Evolutionary conservation across 495 filamentous ascomycete genomes (phyloP).

Genomic region (Durotheca rogersii): DNA sequence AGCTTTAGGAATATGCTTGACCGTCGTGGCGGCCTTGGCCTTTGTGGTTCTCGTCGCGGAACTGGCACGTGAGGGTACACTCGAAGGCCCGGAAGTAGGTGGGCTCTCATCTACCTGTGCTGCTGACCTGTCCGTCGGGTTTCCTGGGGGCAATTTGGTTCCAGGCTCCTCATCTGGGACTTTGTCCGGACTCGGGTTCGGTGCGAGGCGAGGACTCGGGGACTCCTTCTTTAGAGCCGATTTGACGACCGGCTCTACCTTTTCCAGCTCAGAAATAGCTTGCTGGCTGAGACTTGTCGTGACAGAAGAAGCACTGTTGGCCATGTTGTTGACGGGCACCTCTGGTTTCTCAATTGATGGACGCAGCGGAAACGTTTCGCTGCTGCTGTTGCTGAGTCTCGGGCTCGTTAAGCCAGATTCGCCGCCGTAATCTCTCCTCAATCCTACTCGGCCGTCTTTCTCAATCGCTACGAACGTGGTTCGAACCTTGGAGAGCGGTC

Average conservation of each 20-base stretch:
- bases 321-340: slow-evolving; percentile 32
- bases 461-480: slow-evolving; percentile 85
- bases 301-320: slow-evolving; percentile 27
- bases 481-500: slow-evolving; percentile 74
- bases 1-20: slow-evolving; percentile 33
- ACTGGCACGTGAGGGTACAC: slow-evolving; percentile 9
- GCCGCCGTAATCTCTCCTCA: slow-evolving; percentile 44
- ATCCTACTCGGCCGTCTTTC: slow-evolving; percentile 53
- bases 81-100: slow-evolving; percentile 10
- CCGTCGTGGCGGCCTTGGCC: slow-evolving; percentile 16
- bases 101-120: slow-evolving; percentile 21
- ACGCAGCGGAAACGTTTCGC: slow-evolving; percentile 36
- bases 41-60: slow-evolving; percentile 14
- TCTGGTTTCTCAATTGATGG: slow-evolving; percentile 35
- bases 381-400: slow-evolving; percentile 41
- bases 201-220: slow-evolving; percentile 18
- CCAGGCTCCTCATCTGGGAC: slow-evolving; percentile 29
- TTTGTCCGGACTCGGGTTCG: slow-evolving; percentile 38
- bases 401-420: slow-evolving; percentile 42
- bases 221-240: slow-evolving; percentile 12
- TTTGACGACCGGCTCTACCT: too few relatives aligned
- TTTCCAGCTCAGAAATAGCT: slow-evolving; percentile 40
- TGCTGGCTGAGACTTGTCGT: slow-evolving; percentile 38
- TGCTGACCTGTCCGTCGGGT: slow-evolving; percentile 31
- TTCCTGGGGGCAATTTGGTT: slow-evolving; percentile 27